Conservation (phyloP, 805 yeast genomes). For the Hanseniaspora lachancei region DNA sequence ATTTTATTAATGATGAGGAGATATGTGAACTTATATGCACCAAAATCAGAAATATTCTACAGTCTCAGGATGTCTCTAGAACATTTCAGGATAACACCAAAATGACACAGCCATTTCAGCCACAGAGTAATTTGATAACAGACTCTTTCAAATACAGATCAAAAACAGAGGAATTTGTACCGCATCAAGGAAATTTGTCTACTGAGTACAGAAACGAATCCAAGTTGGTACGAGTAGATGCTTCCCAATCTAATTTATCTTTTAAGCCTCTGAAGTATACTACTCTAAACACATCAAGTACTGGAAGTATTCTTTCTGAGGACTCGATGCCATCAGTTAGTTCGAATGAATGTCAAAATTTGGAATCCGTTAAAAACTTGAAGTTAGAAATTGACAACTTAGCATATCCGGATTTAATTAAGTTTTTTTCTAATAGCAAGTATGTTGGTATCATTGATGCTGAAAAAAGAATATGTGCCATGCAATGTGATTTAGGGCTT, state of each 20-base stretch:
- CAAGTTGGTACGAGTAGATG: constrained; percentile 26
- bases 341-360: background rate
- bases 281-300: background rate
- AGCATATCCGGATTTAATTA: constrained; percentile 44
- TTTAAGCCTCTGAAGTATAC: constrained; percentile 4
- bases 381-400: constrained; percentile 36
- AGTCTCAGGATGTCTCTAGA: constrained; percentile 52
- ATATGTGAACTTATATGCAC: constrained; percentile 51
- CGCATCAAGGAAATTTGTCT: constrained; percentile 4
- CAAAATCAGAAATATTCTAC: constrained; percentile 37
- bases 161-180: background rate
- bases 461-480: constrained; percentile 54
- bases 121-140: background rate
- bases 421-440: constrained; percentile 53
- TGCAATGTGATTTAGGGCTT: constrained; percentile 70
- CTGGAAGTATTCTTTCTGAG: background rate
- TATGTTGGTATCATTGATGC: constrained; percentile 77
- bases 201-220: constrained; percentile 24
- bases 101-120: constrained; percentile 24
- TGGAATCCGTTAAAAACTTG: constrained; percentile 45
- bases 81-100: constrained; percentile 47
- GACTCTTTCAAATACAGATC: background rate
- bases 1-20: constrained; percentile 76
- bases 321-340: background rate
- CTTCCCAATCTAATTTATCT: constrained; percentile 15